These are phyloP conservation scores for Hymenoscyphus infarciens DNA, from an alignment of 2,329 filamentous ascomycete genomes.

Conservation along the genomic window DNA sequence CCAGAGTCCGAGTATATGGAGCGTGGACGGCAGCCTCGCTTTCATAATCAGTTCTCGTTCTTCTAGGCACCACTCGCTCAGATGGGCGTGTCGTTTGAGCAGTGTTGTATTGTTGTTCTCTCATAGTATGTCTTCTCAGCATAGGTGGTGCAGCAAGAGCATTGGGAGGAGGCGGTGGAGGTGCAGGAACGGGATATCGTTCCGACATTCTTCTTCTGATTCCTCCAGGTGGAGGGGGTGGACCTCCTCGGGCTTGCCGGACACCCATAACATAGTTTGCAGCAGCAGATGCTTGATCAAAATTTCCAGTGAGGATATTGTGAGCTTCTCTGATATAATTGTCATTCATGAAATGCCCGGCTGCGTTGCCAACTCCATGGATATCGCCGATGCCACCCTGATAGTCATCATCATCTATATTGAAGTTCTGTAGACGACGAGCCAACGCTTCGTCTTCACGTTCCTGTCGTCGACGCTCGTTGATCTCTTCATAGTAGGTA, in stretches of 20 bases:
- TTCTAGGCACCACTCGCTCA: constrained; percentile 28
- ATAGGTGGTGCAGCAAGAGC: constrained; percentile 22
- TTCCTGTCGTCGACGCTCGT: constrained; percentile 41
- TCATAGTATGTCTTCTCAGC: constrained; percentile 28
- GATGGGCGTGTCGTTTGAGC: constrained; percentile 17
- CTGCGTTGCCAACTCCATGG: constrained; percentile 47
- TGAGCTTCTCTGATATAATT: constrained; percentile 45
- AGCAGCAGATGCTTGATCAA: constrained; percentile 34
- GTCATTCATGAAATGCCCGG: constrained; percentile 59
- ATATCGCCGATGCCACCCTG: constrained; percentile 44
- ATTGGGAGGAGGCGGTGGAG: neutral
- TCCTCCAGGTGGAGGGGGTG: constrained; percentile 10
- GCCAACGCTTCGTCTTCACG: constrained; percentile 48
- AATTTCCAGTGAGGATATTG: constrained; percentile 35
- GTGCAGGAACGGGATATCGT: constrained; percentile 20
- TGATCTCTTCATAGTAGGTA: constrained; percentile 37
- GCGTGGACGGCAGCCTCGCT: constrained; percentile 29
- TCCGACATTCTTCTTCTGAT: constrained; percentile 20
- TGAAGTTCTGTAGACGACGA: constrained; percentile 46
- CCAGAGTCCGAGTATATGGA: constrained; percentile 17
- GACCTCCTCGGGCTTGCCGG: constrained; percentile 23
- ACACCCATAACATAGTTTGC: constrained; percentile 35
- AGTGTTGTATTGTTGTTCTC: constrained; percentile 27
- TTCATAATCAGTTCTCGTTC: constrained; percentile 29
- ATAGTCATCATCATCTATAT: constrained; percentile 37